Percentiles rank a stretch among this genome's conserved stretches.
Conservation (phyloP, 2,329 filamentous ascomycete species). For the Fusarium hainanense region DNA sequence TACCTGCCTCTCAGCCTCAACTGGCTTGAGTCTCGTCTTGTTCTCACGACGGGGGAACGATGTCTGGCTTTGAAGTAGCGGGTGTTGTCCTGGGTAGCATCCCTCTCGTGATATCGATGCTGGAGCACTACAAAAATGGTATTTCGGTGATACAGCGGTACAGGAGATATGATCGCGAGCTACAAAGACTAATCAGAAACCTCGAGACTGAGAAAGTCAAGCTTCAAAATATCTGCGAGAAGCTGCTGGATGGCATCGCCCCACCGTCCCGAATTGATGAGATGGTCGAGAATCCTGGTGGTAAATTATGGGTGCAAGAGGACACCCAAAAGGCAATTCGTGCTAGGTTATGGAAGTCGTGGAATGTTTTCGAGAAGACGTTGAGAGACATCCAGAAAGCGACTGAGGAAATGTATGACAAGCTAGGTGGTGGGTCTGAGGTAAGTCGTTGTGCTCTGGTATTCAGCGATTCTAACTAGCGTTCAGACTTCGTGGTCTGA, state of each 20-base stretch:
- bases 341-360: not conserved
- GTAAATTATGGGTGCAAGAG: no score
- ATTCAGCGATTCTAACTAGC: no score
- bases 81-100: conserved; percentile 9
- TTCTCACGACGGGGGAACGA: not conserved
- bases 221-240: conserved; percentile 23
- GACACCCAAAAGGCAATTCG: not conserved
- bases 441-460: no score
- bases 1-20: fast-evolving
- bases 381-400: not conserved
- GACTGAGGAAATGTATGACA: not conserved
- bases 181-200: conserved; percentile 7
- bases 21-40: not conserved
- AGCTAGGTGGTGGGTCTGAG: not conserved
- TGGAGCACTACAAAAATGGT: conserved; percentile 13
- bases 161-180: not conserved
- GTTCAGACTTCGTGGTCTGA: not conserved
- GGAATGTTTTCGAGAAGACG: not conserved
- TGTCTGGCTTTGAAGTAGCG: conserved; percentile 19
- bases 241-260: not conserved
- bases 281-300: conserved; percentile 1
- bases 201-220: conserved; percentile 11
- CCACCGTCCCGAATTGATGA: not conserved
- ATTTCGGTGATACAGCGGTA: not conserved
- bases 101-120: not conserved